Evolutionary conservation across 2,329 filamentous ascomycete genomes (phyloP), one percentile per base, ranked within the genome.

Genomic region (Aspergillus terreus): DNA sequence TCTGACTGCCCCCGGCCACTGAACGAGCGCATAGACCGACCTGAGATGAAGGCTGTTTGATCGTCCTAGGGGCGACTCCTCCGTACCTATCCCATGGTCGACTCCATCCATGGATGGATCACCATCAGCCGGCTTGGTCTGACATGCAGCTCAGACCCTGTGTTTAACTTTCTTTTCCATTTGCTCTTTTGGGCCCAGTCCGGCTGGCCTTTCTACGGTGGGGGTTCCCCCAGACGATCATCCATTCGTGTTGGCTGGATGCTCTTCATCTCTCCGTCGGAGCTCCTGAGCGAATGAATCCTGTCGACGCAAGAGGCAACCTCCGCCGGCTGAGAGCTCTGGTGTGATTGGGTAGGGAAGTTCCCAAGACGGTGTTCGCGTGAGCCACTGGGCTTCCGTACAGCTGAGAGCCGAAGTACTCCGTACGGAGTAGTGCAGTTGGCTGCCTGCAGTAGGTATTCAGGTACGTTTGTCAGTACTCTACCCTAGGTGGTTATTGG

Each of bases 71-170:
- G 27, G 27, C 10, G 7, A 30, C 23, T 23, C 4, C 23, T 19
- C 19, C 19, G 19, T 19, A 19, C 23, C 23, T 23, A 23, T 23
- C 23, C 23, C 23, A 23, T 6, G 23, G 23, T 23, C 23, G 23
- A 23, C n/a, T 19, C 9, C 19, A 12, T 23, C 40, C 15, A 21
- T 19, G 30, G 25, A 23, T 42, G 23, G 46, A 48, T 35, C 46
- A 41, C n/a, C 35, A 35, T 35, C 33, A 25, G 38, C 46, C 27
- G 27, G 27, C 27, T 11, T 33, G 15, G 46, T 41, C 38, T 42
- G 38, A 48, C 46, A 48, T 48, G 25, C 46, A 48, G 46, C 46
- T 33, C 23, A 48, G 46, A 43, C 46, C 12, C 36, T 48, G 40
- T 30, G 14, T 42, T 43, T 10, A 12, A 14, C 41, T 43, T 48